phyloP scores from a whole-genome alignment of 805 yeast genomes.

The Candida piceae region DNA sequence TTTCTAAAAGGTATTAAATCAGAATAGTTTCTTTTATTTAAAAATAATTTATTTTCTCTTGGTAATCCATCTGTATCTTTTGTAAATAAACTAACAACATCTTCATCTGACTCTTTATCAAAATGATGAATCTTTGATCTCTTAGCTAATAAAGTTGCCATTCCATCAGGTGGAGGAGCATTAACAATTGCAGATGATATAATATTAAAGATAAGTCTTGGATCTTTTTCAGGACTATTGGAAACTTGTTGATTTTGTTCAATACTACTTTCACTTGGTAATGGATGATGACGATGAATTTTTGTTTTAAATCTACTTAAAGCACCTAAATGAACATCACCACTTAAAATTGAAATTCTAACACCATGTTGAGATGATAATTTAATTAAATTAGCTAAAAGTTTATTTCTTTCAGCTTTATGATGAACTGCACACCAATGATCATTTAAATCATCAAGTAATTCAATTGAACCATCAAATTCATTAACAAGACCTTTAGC shows the following conservation, averaged over 20 bases:
- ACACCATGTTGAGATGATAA: slow-evolving; percentile 62
- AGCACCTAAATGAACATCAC: slow-evolving; percentile 91
- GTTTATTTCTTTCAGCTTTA: slow-evolving; percentile 74
- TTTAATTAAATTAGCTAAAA: slow-evolving; percentile 56
- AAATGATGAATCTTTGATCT: slow-evolving; percentile 68
- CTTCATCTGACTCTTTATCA: slow-evolving; percentile 65
- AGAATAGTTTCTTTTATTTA: slow-evolving; percentile 69
- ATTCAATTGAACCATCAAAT: slow-evolving; percentile 87
- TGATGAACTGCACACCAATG: slow-evolving; percentile 95
- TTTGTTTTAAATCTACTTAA: slow-evolving; percentile 70
- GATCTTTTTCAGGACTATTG: slow-evolving; percentile 59
- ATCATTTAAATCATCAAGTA: slow-evolving; percentile 88
- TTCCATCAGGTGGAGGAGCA: slow-evolving; percentile 87
- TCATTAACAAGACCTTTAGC: slow-evolving; percentile 78
- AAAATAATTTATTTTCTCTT: slow-evolving; percentile 42
- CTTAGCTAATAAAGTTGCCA: slow-evolving; percentile 68
- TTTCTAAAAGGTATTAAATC: slow-evolving; percentile 56
- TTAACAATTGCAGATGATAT: slow-evolving; percentile 88
- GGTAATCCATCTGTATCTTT: slow-evolving; percentile 49
- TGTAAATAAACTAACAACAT: slow-evolving; percentile 67
- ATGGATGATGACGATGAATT: slow-evolving; percentile 39
- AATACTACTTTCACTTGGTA: slow-evolving; percentile 28
- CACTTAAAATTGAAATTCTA: slow-evolving; percentile 79
- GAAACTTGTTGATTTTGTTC: slow-evolving; percentile 37
- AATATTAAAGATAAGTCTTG: slow-evolving; percentile 73